Base-by-base conservation (phyloP, 1,284 basidiomycete genomes). In the Xerocomus minutiporus region DNA sequence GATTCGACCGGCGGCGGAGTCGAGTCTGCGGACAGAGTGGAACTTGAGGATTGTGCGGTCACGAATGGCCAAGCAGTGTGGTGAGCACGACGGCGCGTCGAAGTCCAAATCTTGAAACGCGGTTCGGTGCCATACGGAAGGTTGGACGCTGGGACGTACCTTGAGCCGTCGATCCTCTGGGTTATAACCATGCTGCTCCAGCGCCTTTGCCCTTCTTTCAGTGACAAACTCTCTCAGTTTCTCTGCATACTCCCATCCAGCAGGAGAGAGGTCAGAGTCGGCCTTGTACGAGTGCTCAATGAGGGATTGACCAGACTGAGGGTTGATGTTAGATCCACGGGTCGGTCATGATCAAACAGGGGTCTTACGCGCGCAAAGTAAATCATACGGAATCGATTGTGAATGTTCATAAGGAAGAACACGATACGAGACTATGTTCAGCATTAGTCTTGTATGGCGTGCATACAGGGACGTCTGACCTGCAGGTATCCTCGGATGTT, bases 281-380 rank as follows among this genome's bases (percentile, higher is more conserved):
- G 96, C 95, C 73, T 97, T 97, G 78, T 96, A 99, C 4, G 95
- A 97, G 69, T 99, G 97, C 68, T 99, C 97, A 59, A 98, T 95
- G 53, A 97, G 80, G 6, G 91, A 97, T 77, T 93, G 93, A 11
- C 93, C 93, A 5, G 93, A 95, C 91, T 57, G 38, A 34, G 5
- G 7, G 45, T 8, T 17, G 17, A 23, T 0, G 23, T 65, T 12
- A 64, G 42, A 17, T 45, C 31, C 23, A 1, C 23, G 13, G 2
- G 13, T 11, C 11, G 17, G 8, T 11, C 29, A 9, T 2, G 38
- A 34, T 8, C 8, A 47, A 9, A 56, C 12, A 35, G 39, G 8
- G 23, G 5, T 69, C 87, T 56, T 64, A 95, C 93, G 44, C 93
- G 76, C 5, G 93, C 93, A 71, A 97, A 96, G 70, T 93, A 96